Conservation (phyloP, 176 grass and related monocot genomes). For the Pontederia paniculata region DNA sequence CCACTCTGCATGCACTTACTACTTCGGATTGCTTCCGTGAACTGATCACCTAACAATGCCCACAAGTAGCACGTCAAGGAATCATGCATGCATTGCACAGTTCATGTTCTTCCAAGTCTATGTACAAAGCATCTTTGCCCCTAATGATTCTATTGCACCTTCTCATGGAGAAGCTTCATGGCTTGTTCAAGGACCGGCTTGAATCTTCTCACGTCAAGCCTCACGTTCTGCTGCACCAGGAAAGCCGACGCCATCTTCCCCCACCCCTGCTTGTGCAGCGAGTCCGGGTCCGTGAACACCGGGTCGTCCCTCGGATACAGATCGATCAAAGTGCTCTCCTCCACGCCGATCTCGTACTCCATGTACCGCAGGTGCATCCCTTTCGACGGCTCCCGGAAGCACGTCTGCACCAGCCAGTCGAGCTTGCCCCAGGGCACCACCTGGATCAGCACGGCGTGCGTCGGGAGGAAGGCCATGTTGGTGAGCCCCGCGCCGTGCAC, state of each 20-base stretch:
- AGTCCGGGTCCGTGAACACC: constrained; percentile 45
- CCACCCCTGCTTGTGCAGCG: constrained; percentile 44
- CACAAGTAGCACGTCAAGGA: too few relatives aligned
- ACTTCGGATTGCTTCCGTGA: too few relatives aligned
- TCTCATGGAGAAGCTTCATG: constrained; percentile 18
- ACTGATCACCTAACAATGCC: too few relatives aligned
- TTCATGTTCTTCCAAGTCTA: too few relatives aligned
- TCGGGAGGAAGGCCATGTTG: constrained; percentile 62
- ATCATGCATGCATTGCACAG: too few relatives aligned
- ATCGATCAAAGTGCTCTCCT: constrained; percentile 63
- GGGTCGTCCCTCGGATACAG: constrained; percentile 46
- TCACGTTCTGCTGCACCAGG: constrained; percentile 41
- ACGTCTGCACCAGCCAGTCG: constrained; percentile 36
- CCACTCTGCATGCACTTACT: too few relatives aligned
- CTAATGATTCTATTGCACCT: too few relatives aligned
- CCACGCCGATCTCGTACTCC: constrained; percentile 35
- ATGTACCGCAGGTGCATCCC: constrained; percentile 49
- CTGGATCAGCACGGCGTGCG: constrained; percentile 41
- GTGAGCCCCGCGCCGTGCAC: constrained; percentile 67
- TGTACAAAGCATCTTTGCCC: too few relatives aligned
- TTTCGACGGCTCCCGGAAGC: constrained; percentile 28
- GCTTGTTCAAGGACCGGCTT: constrained; percentile 31
- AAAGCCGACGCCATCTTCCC: constrained; percentile 42
- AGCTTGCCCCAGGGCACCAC: constrained; percentile 53
- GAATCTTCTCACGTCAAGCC: constrained; percentile 68